These are phyloP conservation scores for Penicillium sp. DNA, from an alignment of 2,329 filamentous ascomycete species.

Conservation along the genomic window DNA sequence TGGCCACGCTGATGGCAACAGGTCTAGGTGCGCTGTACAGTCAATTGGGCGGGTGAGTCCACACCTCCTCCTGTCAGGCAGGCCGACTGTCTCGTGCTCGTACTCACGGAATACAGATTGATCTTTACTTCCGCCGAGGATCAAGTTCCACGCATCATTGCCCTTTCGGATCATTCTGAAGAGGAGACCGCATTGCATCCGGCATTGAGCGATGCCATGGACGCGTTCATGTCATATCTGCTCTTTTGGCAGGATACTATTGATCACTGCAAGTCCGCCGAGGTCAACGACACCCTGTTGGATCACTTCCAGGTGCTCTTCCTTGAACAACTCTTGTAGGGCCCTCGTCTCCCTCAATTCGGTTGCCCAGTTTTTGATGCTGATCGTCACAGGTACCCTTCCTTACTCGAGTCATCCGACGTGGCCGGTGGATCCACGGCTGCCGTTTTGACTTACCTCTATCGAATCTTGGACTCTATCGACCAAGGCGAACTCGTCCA, in stretches of 20 bases:
- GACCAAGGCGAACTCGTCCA: constrained; percentile 93
- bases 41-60: constrained; percentile 54
- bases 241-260: constrained; percentile 98
- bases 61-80: too few relatives aligned
- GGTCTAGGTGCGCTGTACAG: constrained; percentile 76
- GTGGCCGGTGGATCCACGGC: constrained; percentile 95
- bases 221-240: constrained; percentile 90
- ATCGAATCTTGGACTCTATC: constrained; percentile 80
- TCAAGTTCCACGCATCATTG: constrained; percentile 69
- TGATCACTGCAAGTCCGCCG: constrained; percentile 85
- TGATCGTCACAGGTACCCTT: constrained; percentile 66
- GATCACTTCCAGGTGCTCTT: constrained; percentile 98
- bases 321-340: constrained; percentile 83
- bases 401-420: constrained; percentile 91
- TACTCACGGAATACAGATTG: constrained; percentile 54
- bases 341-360: constrained; percentile 6
- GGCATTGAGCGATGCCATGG: constrained; percentile 80
- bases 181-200: constrained; percentile 66
- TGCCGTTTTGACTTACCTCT: constrained; percentile 87
- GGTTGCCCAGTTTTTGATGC: background rate
- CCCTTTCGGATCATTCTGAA: constrained; percentile 80
- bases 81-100: too few relatives aligned
- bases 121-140: constrained; percentile 70
- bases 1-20: constrained; percentile 95
- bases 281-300: constrained; percentile 86